phyloP scores from a whole-genome alignment of 768 basidiomycete species.

The Rhizopogon roseolus region DNA sequence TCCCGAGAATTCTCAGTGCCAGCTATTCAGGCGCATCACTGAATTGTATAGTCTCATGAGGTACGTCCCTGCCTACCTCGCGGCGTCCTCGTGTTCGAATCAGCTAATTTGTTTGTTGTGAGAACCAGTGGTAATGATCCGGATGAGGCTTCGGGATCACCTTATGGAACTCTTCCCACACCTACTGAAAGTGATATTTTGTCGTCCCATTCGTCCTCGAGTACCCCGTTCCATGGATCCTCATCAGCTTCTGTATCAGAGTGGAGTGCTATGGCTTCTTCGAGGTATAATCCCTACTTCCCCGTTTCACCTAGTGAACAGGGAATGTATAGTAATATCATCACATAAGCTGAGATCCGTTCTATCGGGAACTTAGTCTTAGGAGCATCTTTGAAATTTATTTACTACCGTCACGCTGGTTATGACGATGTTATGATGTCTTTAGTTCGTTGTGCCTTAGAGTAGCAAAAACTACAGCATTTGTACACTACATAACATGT shows the following conservation, averaged over 20 bases:
- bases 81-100: slow-evolving; percentile 28
- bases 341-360: slow-evolving; percentile 35
- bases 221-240: slow-evolving; percentile 35
- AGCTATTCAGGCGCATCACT: slow-evolving; percentile 52
- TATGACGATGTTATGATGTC: slow-evolving; percentile 22
- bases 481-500: slow-evolving; percentile 31
- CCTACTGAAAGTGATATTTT: slow-evolving; percentile 59
- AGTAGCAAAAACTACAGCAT: slow-evolving; percentile 17
- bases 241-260: slow-evolving; percentile 45
- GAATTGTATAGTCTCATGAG: slow-evolving; percentile 62
- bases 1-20: slow-evolving; percentile 46
- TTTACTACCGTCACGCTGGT: slow-evolving; percentile 26
- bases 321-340: slow-evolving; percentile 53
- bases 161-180: slow-evolving; percentile 53
- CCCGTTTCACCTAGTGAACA: slow-evolving; percentile 52
- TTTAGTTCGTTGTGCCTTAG: slow-evolving; percentile 21
- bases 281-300: slow-evolving; percentile 68
- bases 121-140: slow-evolving; percentile 48
- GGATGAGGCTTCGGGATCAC: slow-evolving; percentile 39
- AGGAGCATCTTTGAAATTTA: slow-evolving; percentile 11
- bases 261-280: slow-evolving; percentile 52
- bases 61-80: slow-evolving; percentile 42
- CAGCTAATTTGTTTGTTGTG: slow-evolving; percentile 26
- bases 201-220: slow-evolving; percentile 42
- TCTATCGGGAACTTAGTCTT: background rate